These are phyloP conservation scores for Clavispora fructus DNA, from an alignment of 805 yeast genomes.

Conservation along the genomic window DNA sequence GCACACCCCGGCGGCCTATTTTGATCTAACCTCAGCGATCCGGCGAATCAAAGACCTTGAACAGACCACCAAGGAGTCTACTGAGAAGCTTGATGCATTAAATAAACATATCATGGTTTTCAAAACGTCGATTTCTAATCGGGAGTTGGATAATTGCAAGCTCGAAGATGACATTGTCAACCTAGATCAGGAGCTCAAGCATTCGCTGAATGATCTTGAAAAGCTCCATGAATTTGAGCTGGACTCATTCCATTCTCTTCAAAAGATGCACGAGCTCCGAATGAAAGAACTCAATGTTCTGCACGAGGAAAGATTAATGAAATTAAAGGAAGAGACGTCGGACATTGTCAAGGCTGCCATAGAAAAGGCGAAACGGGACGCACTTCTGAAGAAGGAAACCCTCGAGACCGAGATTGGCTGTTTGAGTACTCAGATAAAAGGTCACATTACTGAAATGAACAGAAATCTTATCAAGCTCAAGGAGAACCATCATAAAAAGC, in stretches of 20 bases:
- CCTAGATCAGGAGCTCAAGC: conserved; percentile 32
- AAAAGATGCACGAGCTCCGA: conserved; percentile 15
- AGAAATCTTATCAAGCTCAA: conserved; percentile 19
- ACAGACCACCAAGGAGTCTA: not conserved
- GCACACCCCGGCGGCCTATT: not conserved
- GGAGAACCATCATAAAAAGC: conserved; percentile 20
- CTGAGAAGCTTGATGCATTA: not conserved
- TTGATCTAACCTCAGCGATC: not conserved
- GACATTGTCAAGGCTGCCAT: conserved; percentile 35
- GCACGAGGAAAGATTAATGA: conserved; percentile 17
- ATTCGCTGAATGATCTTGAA: conserved; percentile 29
- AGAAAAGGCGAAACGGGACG: conserved; percentile 12
- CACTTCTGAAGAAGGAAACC: not conserved
- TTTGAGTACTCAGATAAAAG: conserved; percentile 2
- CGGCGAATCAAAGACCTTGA: not conserved
- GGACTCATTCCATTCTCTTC: conserved; percentile 15
- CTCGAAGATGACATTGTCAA: conserved; percentile 30
- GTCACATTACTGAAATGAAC: conserved; percentile 17
- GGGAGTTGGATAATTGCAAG: conserved; percentile 32
- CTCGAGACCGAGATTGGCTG: conserved; percentile 6
- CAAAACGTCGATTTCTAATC: conserved; percentile 33
- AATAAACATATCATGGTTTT: conserved; percentile 18
- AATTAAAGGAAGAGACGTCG: conserved; percentile 23
- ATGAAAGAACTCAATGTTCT: conserved; percentile 17
- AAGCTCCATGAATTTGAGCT: conserved; percentile 21